Percentiles rank a stretch among this genome's conserved stretches.
Evolutionary conservation across 148 eudicot species (phyloP).

Genomic region (Fallopia convolvulus): DNA sequence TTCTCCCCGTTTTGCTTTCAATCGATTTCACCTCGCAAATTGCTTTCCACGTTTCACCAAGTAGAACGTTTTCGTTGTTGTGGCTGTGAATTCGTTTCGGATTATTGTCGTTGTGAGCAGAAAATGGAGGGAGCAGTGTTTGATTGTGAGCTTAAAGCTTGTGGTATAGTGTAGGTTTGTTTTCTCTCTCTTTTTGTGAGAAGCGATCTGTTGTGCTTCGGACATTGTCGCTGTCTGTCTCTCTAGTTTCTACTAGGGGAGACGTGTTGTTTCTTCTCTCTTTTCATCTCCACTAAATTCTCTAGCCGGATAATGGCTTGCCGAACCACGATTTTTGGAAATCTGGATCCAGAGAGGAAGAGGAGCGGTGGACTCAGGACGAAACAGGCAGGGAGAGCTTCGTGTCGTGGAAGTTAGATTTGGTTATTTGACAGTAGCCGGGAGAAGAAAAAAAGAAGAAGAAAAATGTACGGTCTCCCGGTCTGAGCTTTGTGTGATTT

Average conservation of each 20-base stretch:
- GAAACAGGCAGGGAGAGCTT: constrained; percentile 92
- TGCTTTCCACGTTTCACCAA: background rate
- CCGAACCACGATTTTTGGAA: constrained; percentile 33
- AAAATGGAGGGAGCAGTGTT: constrained; percentile 13
- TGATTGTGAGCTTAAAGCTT: constrained; percentile 45
- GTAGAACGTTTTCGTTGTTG: background rate
- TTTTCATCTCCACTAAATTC: background rate
- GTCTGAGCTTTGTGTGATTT: background rate
- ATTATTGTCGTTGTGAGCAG: background rate
- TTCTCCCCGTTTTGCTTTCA: background rate
- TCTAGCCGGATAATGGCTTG: constrained; percentile 39
- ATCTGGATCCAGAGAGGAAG: constrained; percentile 82
- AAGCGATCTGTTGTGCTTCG: background rate
- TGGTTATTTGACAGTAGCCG: background rate
- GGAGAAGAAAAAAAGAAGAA: constrained; percentile 5
- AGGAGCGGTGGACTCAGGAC: constrained; percentile 86
- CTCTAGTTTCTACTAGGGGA: background rate
- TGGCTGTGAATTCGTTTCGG: background rate
- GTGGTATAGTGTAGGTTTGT: constrained; percentile 45
- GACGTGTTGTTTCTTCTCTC: background rate
- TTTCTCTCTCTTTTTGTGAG: background rate
- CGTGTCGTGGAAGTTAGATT: constrained; percentile 91
- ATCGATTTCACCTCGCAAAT: background rate
- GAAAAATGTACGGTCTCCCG: background rate
- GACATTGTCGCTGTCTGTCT: background rate